Base-by-base conservation (phyloP, 2,329 filamentous ascomycete genomes). In the Colletotrichum sp. region DNA sequence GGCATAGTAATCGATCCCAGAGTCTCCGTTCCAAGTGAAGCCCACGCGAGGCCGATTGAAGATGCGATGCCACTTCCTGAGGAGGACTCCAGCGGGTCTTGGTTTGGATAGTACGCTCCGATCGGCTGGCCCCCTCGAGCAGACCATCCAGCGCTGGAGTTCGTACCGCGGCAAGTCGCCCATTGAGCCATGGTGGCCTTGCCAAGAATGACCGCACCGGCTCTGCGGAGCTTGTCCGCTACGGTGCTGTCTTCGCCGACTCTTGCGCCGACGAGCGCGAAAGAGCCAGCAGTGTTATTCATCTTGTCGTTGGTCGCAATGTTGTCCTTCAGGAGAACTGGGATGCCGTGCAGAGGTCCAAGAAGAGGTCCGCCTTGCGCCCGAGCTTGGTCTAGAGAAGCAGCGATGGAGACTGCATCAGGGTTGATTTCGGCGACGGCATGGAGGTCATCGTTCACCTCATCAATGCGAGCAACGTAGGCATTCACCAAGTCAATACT, bases 151-250 rank as follows among this genome's bases (percentile, higher is more conserved):
- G 91, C 91, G 13, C 85, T 89, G 6, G 86, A 86, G 79, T 92
- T 93, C 12, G 80, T 81, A 5, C 89, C 91, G 12, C 93, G 86
- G 70, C 86, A 92, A 78, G 93, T 92, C 3, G 91, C 91, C 92
- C 92, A 94, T 80, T 94, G 89, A 2, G 88, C 91, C 32, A 94
- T 81, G 72, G 92, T 93, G 0, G 92, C 85, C 83, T 95, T 94
- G 63, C 93, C 94, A 0, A 95, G 86, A 57, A 95, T 90, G 57
- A 95, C 86, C 3, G 88, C 90, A 4, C 93, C 93, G 2, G 90
- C 90, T 71, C 89, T 84, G 70, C 92, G 87, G 7, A 95, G 86
- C 80, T 92, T 93, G 15, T 86, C 84, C 5, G 88, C 91, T 4
- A 94, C 84, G 0, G 90, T 91, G 13, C 90, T 88, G 79, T 94